Conservation (phyloP, 805 yeast species). For the Brettanomyces naardenensis region DNA sequence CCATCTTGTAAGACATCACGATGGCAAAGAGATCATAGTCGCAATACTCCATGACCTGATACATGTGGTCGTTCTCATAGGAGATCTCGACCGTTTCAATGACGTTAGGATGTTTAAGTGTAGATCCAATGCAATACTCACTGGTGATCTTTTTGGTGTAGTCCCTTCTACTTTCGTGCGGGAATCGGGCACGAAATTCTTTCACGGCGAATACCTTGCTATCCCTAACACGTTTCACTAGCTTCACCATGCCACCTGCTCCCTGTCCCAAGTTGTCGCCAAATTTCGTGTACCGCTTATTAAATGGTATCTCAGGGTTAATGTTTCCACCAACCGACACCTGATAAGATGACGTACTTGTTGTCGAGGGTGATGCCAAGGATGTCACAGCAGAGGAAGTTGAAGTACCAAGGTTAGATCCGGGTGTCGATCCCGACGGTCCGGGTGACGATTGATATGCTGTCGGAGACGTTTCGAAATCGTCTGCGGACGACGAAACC, state of each 20-base stretch:
- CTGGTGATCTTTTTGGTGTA: conserved; percentile 89
- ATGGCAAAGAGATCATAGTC: conserved; percentile 90
- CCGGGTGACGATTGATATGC: conserved; percentile 2
- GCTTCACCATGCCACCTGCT: conserved; percentile 85
- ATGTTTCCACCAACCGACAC: conserved; percentile 30
- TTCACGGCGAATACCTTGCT: conserved; percentile 79
- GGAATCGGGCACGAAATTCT: conserved; percentile 75
- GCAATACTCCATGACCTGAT: conserved; percentile 93
- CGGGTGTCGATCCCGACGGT: not conserved
- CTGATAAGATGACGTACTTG: conserved; percentile 8
- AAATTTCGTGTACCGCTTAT: conserved; percentile 70
- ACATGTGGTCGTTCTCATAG: conserved; percentile 77
- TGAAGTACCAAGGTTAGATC: conserved; percentile 1
- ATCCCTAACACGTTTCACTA: conserved; percentile 63
- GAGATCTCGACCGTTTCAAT: conserved; percentile 88
- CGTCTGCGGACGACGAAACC: not conserved
- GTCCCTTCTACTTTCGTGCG: conserved; percentile 71
- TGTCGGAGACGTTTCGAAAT: conserved; percentile 8
- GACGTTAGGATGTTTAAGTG: conserved; percentile 82
- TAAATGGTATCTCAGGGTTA: conserved; percentile 48
- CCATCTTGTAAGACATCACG: conserved; percentile 89
- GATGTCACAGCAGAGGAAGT: conserved; percentile 8
- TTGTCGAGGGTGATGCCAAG: conserved; percentile 3
- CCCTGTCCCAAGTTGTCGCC: conserved; percentile 91
- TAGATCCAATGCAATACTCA: conserved; percentile 89